A percentile compares a stretch with the other conserved stretches of the same genome.
Conservation (phyloP, 371 early-diverging fungal species). For the Catenaria anguillulae region DNA sequence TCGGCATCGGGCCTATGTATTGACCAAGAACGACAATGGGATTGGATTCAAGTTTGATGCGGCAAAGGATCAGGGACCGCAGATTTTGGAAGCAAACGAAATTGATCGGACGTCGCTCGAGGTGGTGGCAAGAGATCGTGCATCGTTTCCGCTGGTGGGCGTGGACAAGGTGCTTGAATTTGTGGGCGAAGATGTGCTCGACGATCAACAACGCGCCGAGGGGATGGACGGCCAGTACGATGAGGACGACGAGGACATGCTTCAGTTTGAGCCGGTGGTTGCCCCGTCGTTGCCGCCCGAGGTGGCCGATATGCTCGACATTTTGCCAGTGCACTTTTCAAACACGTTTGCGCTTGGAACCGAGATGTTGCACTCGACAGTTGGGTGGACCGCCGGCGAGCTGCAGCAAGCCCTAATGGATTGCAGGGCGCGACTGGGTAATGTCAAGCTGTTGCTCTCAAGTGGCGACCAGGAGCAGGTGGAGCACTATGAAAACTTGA, state of each 20-base stretch:
- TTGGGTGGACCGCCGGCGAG: not conserved
- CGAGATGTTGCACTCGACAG: not conserved
- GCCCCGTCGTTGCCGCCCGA: not conserved
- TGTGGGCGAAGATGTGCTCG: not conserved
- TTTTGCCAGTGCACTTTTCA: not conserved
- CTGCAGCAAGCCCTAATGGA: not conserved
- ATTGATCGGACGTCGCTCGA: slow-evolving; percentile 30
- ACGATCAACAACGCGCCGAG: slow-evolving; percentile 24
- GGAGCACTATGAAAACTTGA: not conserved
- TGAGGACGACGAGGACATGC: slow-evolving; percentile 10
- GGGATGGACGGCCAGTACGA: not conserved
- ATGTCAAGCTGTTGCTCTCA: no score
- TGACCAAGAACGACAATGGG: slow-evolving; percentile 63
- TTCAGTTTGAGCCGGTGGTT: slow-evolving; percentile 9
- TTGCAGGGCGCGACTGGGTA: not conserved
- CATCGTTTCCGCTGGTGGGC: not conserved
- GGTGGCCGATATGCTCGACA: not conserved
- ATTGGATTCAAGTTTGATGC: slow-evolving; percentile 13
- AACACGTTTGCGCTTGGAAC: not conserved
- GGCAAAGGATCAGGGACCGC: not conserved
- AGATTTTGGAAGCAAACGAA: slow-evolving; percentile 21
- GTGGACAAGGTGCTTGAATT: not conserved
- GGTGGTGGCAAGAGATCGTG: slow-evolving; percentile 35
- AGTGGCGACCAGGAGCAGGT: no score
- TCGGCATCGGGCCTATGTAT: slow-evolving; percentile 56